A percentile compares a stretch with the other conserved stretches of the same genome.
Evolutionary conservation across 2,329 filamentous ascomycete genomes (phyloP).

Genomic region (Cladosporium sp.): DNA sequence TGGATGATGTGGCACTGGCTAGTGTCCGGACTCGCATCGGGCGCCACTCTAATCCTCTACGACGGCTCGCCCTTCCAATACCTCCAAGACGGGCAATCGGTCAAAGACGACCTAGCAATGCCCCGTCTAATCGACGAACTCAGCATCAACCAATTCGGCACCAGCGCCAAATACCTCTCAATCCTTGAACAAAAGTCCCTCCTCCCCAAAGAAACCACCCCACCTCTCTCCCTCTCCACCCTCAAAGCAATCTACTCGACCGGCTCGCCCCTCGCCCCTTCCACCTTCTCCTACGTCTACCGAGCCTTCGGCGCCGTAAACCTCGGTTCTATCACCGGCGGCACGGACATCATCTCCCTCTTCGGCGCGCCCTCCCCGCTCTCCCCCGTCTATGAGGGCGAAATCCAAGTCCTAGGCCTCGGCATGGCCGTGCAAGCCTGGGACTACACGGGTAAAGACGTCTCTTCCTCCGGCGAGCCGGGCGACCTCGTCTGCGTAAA

Average conservation of each 20-base stretch:
- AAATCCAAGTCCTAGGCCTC: slow-evolving; percentile 47
- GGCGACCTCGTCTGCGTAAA: slow-evolving; percentile 84
- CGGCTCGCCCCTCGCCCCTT: slow-evolving; percentile 85
- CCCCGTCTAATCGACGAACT: slow-evolving; percentile 76
- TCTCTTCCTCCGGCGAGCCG: slow-evolving; percentile 60
- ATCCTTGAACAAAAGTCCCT: slow-evolving; percentile 77
- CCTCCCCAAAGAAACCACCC: slow-evolving; percentile 46
- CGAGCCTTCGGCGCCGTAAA: slow-evolving; percentile 76
- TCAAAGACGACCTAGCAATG: slow-evolving; percentile 73
- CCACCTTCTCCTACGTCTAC: slow-evolving; percentile 90
- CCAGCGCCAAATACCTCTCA: slow-evolving; percentile 88
- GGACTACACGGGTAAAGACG: slow-evolving; percentile 53
- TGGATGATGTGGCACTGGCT: slow-evolving; percentile 99
- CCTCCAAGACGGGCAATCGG: slow-evolving; percentile 44
- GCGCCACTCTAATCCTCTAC: slow-evolving; percentile 81
- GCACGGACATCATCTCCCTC: slow-evolving; percentile 93
- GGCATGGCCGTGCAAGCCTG: slow-evolving; percentile 49
- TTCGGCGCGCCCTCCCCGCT: slow-evolving; percentile 76
- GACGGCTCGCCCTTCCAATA: slow-evolving; percentile 82
- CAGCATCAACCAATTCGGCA: slow-evolving; percentile 87
- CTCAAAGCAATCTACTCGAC: slow-evolving; percentile 91
- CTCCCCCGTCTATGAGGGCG: slow-evolving; percentile 46
- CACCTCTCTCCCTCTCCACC: slow-evolving; percentile 53
- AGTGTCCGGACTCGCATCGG: slow-evolving; percentile 76
- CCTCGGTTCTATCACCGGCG: slow-evolving; percentile 88